These are phyloP conservation scores for Colletotrichum somersetense DNA, from an alignment of 2,329 filamentous ascomycete species.

Conservation along the genomic window DNA sequence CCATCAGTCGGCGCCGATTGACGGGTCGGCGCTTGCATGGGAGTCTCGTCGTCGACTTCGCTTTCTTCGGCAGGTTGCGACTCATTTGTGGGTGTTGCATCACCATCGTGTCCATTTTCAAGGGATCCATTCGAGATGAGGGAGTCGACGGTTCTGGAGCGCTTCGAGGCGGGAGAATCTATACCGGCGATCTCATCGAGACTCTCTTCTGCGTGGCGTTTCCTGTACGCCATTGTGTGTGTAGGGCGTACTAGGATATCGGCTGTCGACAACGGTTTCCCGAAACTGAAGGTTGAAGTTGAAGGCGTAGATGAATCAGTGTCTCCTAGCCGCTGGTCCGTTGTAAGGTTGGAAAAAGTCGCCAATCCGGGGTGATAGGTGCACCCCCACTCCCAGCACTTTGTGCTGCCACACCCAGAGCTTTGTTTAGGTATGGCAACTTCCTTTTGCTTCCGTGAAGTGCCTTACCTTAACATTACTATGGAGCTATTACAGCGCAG, in stretches of 20 bases:
- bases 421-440: conserved; percentile 10
- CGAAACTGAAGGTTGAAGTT: conserved; percentile 1
- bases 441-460: not conserved
- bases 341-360: conserved; percentile 36
- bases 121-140: conserved; percentile 50
- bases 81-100: conserved; percentile 44
- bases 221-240: conserved; percentile 47
- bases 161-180: conserved; percentile 71
- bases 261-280: conserved; percentile 5
- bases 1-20: conserved; percentile 86
- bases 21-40: conserved; percentile 65
- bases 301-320: conserved; percentile 9
- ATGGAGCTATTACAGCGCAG: no score
- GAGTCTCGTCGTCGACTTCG: conserved; percentile 56
- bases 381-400: conserved; percentile 17
- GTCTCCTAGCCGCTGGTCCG: not conserved
- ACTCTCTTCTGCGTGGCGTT: conserved; percentile 71
- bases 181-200: conserved; percentile 68
- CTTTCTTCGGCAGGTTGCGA: conserved; percentile 53
- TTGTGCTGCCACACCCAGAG: conserved; percentile 32
- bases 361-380: conserved; percentile 18
- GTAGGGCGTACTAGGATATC: not conserved
- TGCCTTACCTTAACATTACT: no score
- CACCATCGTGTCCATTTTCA: conserved; percentile 48
- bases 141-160: conserved; percentile 64